Base-by-base conservation (phyloP, 495 filamentous ascomycete genomes). In the Bathelium albidoporum region DNA sequence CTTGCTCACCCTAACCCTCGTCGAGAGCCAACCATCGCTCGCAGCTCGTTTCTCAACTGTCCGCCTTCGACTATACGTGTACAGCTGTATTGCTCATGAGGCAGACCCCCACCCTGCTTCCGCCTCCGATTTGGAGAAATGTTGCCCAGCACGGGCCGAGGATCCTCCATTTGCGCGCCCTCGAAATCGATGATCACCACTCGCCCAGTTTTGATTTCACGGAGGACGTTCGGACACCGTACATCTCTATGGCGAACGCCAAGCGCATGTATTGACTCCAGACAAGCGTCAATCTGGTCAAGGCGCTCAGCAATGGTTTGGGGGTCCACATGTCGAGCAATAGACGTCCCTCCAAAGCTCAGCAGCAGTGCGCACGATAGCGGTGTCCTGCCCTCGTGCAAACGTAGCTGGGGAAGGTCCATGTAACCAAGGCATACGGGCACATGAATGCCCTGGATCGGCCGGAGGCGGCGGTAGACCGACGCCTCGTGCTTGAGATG, bases 371-470 rank as follows among this genome's bases (percentile, higher is more conserved):
- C 65, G 65, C 74, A 65, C 11, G 71, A 65, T 39, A 76, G 67
- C n/a, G n/a, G n/a, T n/a, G n/a, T 39, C 70, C 72, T 74, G 26
- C 73, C 71, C 32, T 76, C 69, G 68, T 72, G 75, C 59, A 64
- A 74, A 66, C 77, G 76, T 22, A 68, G 71, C 11, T 32, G 62
- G 32, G 60, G 63, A 32, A 78, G 71, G 34, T 69, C 61, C 43
- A 78, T 69, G 62, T 68, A 68, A 20, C 75, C 73, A 34, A 77
- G 66, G 64, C 71, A 63, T 14, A 77, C 71, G 34, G 72, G 75
- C 45, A 76, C 72, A 65, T 66, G 62, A 34, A 64, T 61, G 28
- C 75, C 75, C 70, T 78, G 70, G 41, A 75, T 66, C 26, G 71
- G 66, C 45, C 62, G 39, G 49, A 78, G 76, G 59, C 32, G 66